Percentiles rank a stretch among this genome's conserved stretches.
Conservation (phyloP, 352 stramenopile species). For the Globisporangium alternatum region DNA sequence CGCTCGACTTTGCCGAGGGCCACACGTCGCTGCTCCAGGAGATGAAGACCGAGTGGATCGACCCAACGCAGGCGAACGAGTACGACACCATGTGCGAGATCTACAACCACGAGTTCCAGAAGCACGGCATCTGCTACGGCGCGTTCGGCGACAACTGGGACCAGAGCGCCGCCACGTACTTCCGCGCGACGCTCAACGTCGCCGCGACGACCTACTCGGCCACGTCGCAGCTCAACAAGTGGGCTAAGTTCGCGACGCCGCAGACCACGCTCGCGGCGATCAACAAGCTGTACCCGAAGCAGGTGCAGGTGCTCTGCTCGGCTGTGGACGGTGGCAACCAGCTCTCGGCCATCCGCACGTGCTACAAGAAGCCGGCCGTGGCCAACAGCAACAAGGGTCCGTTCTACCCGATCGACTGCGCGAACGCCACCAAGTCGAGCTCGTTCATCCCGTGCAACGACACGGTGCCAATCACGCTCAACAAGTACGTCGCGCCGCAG, state of each 20-base stretch:
- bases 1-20: constrained; percentile 34
- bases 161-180: constrained; percentile 65
- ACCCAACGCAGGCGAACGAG: constrained; percentile 49
- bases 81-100: constrained; percentile 74
- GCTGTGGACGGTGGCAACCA: constrained; percentile 51
- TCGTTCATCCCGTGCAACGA: constrained; percentile 8
- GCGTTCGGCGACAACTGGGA: constrained; percentile 56
- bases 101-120: constrained; percentile 89
- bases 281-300: constrained; percentile 49
- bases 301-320: constrained; percentile 70
- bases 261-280: constrained; percentile 33
- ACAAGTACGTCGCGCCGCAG: constrained; percentile 16
- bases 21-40: constrained; percentile 43
- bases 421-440: constrained; percentile 15
- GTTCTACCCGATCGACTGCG: constrained; percentile 17
- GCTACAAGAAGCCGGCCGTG: constrained; percentile 39
- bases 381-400: constrained; percentile 7
- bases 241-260: constrained; percentile 30
- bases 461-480: constrained; percentile 16
- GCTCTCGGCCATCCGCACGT: constrained; percentile 69
- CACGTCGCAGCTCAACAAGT: constrained; percentile 57
- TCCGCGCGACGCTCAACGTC: constrained; percentile 52
- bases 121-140: constrained; percentile 83
- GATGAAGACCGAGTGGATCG: constrained; percentile 67
- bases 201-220: constrained; percentile 32